phyloP scores from a whole-genome alignment of 371 early-diverging fungal species.

The Lichtheimia ramosa region DNA sequence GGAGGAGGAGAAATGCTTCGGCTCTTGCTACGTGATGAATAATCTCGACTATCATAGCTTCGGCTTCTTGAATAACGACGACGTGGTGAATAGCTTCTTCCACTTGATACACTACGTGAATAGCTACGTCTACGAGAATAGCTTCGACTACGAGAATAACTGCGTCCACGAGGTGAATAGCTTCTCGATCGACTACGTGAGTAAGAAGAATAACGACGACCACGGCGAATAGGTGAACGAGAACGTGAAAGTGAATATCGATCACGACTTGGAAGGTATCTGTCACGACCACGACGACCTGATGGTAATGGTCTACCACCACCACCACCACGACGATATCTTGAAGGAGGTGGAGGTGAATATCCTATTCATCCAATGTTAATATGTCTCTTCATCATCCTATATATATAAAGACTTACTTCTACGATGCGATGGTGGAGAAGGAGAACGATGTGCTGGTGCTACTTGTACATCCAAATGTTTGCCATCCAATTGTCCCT shows the following conservation, averaged over 20 bases:
- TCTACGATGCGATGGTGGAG: conserved; percentile 27
- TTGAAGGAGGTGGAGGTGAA: conserved; percentile 33
- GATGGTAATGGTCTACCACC: conserved; percentile 6
- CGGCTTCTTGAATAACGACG: conserved; percentile 27
- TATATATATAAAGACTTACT: conserved; percentile 16
- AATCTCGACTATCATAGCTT: conserved; percentile 14
- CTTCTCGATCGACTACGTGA: conserved; percentile 33
- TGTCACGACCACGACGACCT: conserved; percentile 10
- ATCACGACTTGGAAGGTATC: conserved; percentile 16
- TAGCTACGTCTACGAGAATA: conserved; percentile 27
- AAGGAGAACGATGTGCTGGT: conserved; percentile 32
- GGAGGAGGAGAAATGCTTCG: conserved; percentile 24
- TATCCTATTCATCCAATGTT: conserved; percentile 16
- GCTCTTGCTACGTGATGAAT: conserved; percentile 21
- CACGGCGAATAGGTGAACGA: conserved; percentile 28
- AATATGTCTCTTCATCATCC: background rate
- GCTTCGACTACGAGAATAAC: conserved; percentile 39
- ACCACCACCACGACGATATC: conserved; percentile 21
- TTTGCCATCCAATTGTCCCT: conserved; percentile 63
- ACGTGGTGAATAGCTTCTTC: conserved; percentile 15
- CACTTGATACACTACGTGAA: conserved; percentile 12
- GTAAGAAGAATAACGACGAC: conserved; percentile 21
- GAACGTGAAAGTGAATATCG: conserved; percentile 32
- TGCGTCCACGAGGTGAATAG: conserved; percentile 33
- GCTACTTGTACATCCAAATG: conserved; percentile 26